These are phyloP conservation scores for Fusarium udum DNA, from an alignment of 2,329 filamentous ascomycete species.

Conservation along the genomic window DNA sequence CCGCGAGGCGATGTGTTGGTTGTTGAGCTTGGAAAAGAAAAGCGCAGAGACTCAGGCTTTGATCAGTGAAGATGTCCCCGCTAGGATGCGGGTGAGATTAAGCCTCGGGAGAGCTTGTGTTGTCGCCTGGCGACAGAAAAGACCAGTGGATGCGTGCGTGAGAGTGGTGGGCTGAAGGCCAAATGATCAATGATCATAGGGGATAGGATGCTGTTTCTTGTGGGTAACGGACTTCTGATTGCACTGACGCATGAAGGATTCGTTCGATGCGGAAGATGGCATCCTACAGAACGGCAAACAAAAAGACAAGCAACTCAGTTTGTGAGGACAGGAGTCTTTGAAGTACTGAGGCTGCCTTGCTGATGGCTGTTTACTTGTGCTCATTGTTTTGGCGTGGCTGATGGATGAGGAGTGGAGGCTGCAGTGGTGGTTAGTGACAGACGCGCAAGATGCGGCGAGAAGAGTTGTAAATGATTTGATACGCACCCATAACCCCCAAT, in stretches of 20 bases:
- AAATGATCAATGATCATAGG: conserved; percentile 42
- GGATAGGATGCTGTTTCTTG: conserved; percentile 41
- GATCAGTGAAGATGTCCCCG: conserved; percentile 34
- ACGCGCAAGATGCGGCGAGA: conserved; percentile 44
- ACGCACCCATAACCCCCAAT: conserved; percentile 40
- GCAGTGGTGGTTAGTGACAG: conserved; percentile 40
- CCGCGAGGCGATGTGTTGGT: conserved; percentile 51
- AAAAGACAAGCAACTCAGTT: conserved; percentile 8
- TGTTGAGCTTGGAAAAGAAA: conserved; percentile 48
- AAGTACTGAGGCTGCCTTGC: conserved; percentile 23
- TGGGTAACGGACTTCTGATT: conserved; percentile 17
- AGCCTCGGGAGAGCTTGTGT: conserved; percentile 41
- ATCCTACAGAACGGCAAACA: conserved; percentile 38
- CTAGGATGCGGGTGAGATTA: conserved; percentile 31
- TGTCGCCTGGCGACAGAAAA: conserved; percentile 38
- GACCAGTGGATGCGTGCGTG: conserved; percentile 45
- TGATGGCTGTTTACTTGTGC: conserved; percentile 30
- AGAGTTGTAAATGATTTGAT: conserved; percentile 47
- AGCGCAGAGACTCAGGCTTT: conserved; percentile 44
- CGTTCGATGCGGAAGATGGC: conserved; percentile 28
- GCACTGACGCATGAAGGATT: neutral
- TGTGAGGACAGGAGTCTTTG: conserved; percentile 15
- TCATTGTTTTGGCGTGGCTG: conserved; percentile 38
- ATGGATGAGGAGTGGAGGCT: conserved; percentile 40
- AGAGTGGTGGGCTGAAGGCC: conserved; percentile 49